Percentiles rank a stretch among this genome's conserved stretches.
These are phyloP conservation scores for Telfairia occidentalis DNA, from an alignment of 331 rosid species.

Conservation along the genomic window DNA sequence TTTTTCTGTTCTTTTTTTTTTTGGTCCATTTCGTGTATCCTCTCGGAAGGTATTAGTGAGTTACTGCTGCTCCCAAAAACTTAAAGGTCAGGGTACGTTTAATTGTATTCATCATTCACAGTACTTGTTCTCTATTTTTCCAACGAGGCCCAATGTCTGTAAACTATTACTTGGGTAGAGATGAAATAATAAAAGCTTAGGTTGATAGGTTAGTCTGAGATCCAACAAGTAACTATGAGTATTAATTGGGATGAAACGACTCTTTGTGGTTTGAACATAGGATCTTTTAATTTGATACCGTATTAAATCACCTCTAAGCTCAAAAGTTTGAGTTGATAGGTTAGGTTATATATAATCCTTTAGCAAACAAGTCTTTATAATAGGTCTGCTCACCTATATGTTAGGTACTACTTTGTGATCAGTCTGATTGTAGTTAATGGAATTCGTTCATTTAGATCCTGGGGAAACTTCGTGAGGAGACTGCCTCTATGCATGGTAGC, in stretches of 20 bases:
- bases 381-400: not conserved
- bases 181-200: not conserved
- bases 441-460: conserved; percentile 50
- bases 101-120: not conserved
- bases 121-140: not conserved
- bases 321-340: not conserved
- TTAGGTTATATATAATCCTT: not conserved
- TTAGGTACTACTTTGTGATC: not conserved
- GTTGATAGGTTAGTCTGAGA: not conserved
- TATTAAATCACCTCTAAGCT: not conserved
- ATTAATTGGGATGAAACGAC: not conserved
- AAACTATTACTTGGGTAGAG: not conserved
- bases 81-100: not conserved
- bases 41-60: not conserved
- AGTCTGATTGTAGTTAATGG: conserved; percentile 15
- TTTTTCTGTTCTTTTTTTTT: too few relatives aligned
- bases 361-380: not conserved
- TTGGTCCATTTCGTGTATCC: not conserved
- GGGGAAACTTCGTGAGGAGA: conserved; percentile 67
- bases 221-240: not conserved
- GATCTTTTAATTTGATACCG: not conserved
- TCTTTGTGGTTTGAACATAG: not conserved
- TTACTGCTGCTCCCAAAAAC: not conserved
- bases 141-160: not conserved
- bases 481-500: conserved; percentile 77